Evolutionary conservation across 768 basidiomycete genomes (phyloP).

Genomic region (Tubosaeta sp.): DNA sequence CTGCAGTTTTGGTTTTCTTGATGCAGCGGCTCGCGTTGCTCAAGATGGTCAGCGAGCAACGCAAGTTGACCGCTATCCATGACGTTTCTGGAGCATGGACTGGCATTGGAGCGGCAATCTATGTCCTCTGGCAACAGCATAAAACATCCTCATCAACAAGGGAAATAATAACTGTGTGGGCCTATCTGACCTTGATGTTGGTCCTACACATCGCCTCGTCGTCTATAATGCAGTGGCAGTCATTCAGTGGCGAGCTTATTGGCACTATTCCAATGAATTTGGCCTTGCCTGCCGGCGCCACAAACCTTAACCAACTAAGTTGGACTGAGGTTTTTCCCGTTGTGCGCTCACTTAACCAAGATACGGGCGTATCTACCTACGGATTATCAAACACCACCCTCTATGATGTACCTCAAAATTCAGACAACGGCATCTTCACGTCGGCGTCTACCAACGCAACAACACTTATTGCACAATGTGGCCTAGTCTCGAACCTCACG

Average conservation of each 20-base stretch:
- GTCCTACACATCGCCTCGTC: background rate
- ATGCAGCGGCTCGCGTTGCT: background rate
- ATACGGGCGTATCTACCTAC: background rate
- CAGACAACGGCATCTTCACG: background rate
- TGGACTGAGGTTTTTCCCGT: background rate
- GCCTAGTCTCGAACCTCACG: background rate
- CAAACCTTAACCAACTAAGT: background rate
- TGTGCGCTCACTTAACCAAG: background rate
- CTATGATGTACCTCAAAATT: background rate
- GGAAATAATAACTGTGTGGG: background rate
- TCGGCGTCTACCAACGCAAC: background rate
- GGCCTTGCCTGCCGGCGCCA: background rate
- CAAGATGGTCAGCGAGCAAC: background rate
- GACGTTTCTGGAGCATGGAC: background rate
- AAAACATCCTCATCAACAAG: background rate
- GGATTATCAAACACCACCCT: background rate
- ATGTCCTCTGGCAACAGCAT: background rate
- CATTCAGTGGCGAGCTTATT: too few relatives aligned
- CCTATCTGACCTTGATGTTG: background rate
- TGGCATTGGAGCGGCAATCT: background rate
- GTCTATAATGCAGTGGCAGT: background rate
- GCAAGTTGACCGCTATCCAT: background rate
- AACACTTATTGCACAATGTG: background rate
- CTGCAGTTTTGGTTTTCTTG: background rate
- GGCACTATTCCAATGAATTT: background rate